These are phyloP conservation scores for Sarcodon aspratus DNA, from an alignment of 768 basidiomycete species.

Conservation along the genomic window DNA sequence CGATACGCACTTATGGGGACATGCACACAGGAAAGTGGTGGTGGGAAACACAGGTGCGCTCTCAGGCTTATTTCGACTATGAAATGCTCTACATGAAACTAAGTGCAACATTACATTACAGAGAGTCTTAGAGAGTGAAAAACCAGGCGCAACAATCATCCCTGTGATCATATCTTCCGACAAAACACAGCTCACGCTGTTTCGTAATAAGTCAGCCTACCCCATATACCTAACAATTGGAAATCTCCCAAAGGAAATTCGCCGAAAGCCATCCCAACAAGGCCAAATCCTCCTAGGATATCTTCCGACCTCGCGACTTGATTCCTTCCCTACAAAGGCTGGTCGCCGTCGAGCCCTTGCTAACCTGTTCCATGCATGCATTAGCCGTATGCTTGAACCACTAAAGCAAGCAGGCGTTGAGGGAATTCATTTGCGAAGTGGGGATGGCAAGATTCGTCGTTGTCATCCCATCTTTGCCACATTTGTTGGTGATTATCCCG, in stretches of 20 bases:
- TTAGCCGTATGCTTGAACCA: conserved; percentile 18
- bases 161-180: conserved; percentile 19
- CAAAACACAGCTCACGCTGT: conserved; percentile 17
- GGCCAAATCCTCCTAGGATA: conserved; percentile 16
- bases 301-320: too few relatives aligned
- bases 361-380: conserved; percentile 27
- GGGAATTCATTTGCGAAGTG: conserved; percentile 20
- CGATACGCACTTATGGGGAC: conserved; percentile 21
- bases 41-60: conserved; percentile 37
- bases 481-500: conserved; percentile 12
- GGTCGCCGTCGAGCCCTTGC: conserved; percentile 13
- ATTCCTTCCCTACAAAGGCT: too few relatives aligned
- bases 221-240: conserved; percentile 22
- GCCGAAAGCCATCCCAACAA: conserved; percentile 9
- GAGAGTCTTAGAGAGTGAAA: conserved; percentile 7
- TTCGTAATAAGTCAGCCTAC: conserved; percentile 19
- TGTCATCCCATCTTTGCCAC: conserved; percentile 14
- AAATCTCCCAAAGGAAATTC: conserved; percentile 13
- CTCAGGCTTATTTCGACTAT: background rate
- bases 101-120: conserved; percentile 1
- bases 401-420: conserved; percentile 15
- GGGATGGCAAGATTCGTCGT: conserved; percentile 27
- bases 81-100: background rate
- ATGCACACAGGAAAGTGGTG: conserved; percentile 41
- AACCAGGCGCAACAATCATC: conserved; percentile 11